phyloP scores from a whole-genome alignment of 139 green algal genomes.

The Chlorella sp. region DNA sequence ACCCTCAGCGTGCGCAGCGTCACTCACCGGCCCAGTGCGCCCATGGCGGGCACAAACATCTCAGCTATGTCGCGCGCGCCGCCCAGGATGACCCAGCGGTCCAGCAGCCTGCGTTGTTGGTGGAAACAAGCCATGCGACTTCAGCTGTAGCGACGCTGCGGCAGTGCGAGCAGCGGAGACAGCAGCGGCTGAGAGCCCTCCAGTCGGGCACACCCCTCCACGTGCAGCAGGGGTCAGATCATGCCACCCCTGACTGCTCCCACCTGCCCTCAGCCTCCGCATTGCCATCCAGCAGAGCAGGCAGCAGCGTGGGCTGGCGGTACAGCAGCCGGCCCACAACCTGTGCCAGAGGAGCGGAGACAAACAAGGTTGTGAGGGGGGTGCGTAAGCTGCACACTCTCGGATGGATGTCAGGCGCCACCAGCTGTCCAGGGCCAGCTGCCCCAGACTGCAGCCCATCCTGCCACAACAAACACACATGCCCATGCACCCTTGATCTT shows the following conservation, averaged over 20 bases:
- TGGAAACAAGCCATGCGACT: too few species aligned
- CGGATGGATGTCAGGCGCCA: too few species aligned
- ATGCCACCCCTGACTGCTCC: not conserved
- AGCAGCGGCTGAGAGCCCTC: not conserved
- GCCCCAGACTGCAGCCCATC: too few species aligned
- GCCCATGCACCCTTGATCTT: too few species aligned
- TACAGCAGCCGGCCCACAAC: conserved; percentile 36
- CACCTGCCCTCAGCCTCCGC: not conserved
- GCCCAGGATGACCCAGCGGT: conserved; percentile 39
- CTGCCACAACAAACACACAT: too few species aligned
- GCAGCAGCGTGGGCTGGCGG: conserved; percentile 12
- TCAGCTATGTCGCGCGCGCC: conserved; percentile 30
- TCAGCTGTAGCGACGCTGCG: not conserved
- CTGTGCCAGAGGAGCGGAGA: not conserved
- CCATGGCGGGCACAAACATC: conserved; percentile 44
- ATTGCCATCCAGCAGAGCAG: conserved; percentile 13
- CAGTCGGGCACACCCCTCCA: too few species aligned
- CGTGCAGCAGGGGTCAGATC: not conserved
- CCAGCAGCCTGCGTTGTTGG: conserved; percentile 33
- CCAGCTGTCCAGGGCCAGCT: too few species aligned
- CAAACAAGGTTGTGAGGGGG: too few species aligned
- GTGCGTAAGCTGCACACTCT: too few species aligned
- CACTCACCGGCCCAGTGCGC: conserved; percentile 11
- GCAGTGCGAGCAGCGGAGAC: too few species aligned
- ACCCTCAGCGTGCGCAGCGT: not conserved